Evolutionary conservation across 2,329 filamentous ascomycete species (phyloP), one percentile per base, ranked within the genome.

Genomic region (Metarhizium guizhouense): DNA sequence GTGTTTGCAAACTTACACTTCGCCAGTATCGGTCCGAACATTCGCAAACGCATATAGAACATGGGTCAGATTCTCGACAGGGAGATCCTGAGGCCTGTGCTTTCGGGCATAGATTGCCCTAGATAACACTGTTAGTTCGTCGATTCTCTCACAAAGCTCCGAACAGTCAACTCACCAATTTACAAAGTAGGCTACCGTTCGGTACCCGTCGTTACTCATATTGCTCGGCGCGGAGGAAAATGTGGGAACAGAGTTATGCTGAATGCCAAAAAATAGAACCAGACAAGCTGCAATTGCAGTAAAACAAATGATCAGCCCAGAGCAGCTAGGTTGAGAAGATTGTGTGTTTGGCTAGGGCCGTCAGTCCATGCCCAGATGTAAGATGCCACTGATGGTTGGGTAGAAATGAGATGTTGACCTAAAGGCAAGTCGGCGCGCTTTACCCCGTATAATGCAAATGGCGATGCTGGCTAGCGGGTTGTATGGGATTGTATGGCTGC

Each of bases 41-140:
- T 96, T 95, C 66, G 90, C 93, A 72, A 97, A 97, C 16, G 92
- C 77, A 62, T 96, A 96, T 16, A 96, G 82, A 4, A 97, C 73
- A 66, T 97, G 93, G 0, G 92, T 97, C 47, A 96, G 81, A 55
- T 89, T 87, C 54, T 91, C 82, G 3, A 80, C 84, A 0, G 89
- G 88, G 6, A 97, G 80, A 67, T 95, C 84, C 66, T 95, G 87
- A 0, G 92, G 91, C n/a, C 85, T 81, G 68, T 94, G 87, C 64
- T 93, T 87, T 55, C 92, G 84, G 43, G 77, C 90, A 70, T 96
- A 96, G 62, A 95, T 93, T 60, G 88, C 89, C 90, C 77, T 76
- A 54, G 2, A 30, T 10, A 49, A 11, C 16, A 10, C 14, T 20
- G 18, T 38, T 3, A 50, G 45, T 32, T 53, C 30, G 25, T 38